Conservation (phyloP, 495 filamentous ascomycete genomes). For the Neurospora intermedia region DNA sequence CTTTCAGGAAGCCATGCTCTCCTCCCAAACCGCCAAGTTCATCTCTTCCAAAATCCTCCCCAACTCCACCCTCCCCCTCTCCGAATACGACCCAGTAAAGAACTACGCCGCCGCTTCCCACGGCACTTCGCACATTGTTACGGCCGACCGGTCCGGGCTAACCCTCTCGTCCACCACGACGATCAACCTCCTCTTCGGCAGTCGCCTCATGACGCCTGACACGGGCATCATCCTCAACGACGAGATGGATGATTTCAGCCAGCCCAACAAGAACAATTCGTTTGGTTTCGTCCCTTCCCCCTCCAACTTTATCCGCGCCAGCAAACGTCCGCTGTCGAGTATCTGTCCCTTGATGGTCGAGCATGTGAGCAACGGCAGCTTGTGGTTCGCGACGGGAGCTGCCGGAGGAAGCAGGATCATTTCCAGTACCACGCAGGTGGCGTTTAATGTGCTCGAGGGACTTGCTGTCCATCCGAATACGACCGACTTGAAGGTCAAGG, state of each 20-base stretch:
- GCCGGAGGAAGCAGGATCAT: conserved; percentile 87
- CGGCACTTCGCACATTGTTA: conserved; percentile 67
- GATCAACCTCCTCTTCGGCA: conserved; percentile 78
- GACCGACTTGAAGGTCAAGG: background rate
- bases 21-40: conserved; percentile 39
- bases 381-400: conserved; percentile 63
- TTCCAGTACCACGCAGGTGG: conserved; percentile 66
- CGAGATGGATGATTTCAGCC: conserved; percentile 91
- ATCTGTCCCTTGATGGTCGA: conserved; percentile 71
- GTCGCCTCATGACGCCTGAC: conserved; percentile 64
- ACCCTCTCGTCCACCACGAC: conserved; percentile 69
- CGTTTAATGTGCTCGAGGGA: conserved; percentile 59
- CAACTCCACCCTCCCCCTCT: conserved; percentile 50
- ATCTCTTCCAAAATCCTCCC: conserved; percentile 63
- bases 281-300: conserved; percentile 76
- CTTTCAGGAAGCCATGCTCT: conserved; percentile 47
- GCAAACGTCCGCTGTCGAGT: conserved; percentile 72
- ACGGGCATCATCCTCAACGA: conserved; percentile 73
- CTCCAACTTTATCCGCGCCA: conserved; percentile 69
- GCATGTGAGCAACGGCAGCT: conserved; percentile 43
- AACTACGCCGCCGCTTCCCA: conserved; percentile 35
- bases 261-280: conserved; percentile 60
- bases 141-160: conserved; percentile 57
- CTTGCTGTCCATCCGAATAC: background rate
- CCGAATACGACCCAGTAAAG: conserved; percentile 53